Evolutionary conservation across 2,329 filamentous ascomycete genomes (phyloP).

Genomic region (Arthrobotrys megalospora): DNA sequence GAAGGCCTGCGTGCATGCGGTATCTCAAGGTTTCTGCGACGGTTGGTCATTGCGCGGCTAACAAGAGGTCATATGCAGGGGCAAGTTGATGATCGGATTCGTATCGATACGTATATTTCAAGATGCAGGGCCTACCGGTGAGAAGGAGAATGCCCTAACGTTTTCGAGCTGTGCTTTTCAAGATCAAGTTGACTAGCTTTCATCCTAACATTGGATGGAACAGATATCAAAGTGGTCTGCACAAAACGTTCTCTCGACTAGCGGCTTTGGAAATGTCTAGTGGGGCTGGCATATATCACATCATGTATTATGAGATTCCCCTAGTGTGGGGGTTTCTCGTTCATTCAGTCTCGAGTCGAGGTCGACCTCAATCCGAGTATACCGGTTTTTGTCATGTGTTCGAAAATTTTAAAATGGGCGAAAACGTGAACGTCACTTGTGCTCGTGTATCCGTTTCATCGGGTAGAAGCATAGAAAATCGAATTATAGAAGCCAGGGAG

Average conservation of each 20-base stretch:
- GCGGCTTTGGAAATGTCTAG: too few species aligned
- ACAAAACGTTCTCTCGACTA: background rate
- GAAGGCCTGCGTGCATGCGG: too few species aligned
- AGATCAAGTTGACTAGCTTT: background rate
- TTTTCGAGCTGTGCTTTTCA: background rate
- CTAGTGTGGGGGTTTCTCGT: constrained; percentile 21
- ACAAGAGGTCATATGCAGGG: background rate
- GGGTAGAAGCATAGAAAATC: constrained; percentile 16
- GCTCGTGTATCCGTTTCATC: constrained; percentile 7
- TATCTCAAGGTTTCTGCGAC: too few species aligned
- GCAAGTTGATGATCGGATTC: background rate
- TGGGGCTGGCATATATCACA: background rate
- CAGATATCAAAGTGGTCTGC: background rate
- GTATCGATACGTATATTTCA: background rate
- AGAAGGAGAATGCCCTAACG: too few species aligned
- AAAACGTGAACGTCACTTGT: constrained; percentile 5
- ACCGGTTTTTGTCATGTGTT: constrained; percentile 22
- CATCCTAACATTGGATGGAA: constrained; percentile 2
- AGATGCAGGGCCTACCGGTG: background rate
- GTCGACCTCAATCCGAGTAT: constrained; percentile 5
- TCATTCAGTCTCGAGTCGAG: background rate
- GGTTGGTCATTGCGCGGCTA: too few species aligned
- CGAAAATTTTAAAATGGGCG: background rate
- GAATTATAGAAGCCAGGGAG: constrained; percentile 1
- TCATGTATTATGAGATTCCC: background rate